A percentile compares a stretch with the other conserved stretches of the same genome.
phyloP scores from a whole-genome alignment of 768 basidiomycete species.

The Pisolithus tinctorius region DNA sequence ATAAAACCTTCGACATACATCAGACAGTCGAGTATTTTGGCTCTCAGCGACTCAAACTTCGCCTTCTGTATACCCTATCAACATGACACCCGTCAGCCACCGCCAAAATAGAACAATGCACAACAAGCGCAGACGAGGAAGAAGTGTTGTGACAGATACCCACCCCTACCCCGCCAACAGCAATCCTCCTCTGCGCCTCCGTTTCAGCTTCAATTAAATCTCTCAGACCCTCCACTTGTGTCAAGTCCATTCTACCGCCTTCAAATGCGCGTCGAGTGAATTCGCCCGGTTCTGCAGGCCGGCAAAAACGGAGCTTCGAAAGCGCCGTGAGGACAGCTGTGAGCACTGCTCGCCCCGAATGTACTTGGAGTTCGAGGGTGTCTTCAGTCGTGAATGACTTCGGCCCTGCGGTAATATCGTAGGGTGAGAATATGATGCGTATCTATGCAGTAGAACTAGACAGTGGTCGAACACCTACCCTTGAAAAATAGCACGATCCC shows the following conservation, averaged over 20 bases:
- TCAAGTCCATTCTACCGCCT: slow-evolving; percentile 76
- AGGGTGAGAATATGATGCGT: background rate
- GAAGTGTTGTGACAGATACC: slow-evolving; percentile 17
- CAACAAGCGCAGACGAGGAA: background rate
- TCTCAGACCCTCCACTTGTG: slow-evolving; percentile 82
- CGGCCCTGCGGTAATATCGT: slow-evolving; percentile 40
- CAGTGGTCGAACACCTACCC: slow-evolving; percentile 36
- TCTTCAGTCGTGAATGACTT: slow-evolving; percentile 82
- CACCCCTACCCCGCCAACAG: slow-evolving; percentile 63
- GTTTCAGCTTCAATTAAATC: slow-evolving; percentile 90
- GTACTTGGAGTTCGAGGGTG: slow-evolving; percentile 78
- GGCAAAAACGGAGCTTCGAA: slow-evolving; percentile 51
- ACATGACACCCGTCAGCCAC: background rate
- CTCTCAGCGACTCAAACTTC: slow-evolving; percentile 58
- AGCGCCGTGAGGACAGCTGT: slow-evolving; percentile 62
- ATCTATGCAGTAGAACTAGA: background rate
- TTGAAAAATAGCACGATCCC: slow-evolving; percentile 78
- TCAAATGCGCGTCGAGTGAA: slow-evolving; percentile 83
- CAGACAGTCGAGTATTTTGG: slow-evolving; percentile 62
- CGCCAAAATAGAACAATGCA: background rate
- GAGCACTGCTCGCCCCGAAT: slow-evolving; percentile 80
- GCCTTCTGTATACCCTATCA: slow-evolving; percentile 55
- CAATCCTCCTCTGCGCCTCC: slow-evolving; percentile 69
- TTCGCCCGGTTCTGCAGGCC: slow-evolving; percentile 82
- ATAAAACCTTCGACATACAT: slow-evolving; percentile 84